Evolutionary conservation across 228 moss, liverwort and hornwort species (phyloP).

Genomic region (Sphagnum fallax): DNA sequence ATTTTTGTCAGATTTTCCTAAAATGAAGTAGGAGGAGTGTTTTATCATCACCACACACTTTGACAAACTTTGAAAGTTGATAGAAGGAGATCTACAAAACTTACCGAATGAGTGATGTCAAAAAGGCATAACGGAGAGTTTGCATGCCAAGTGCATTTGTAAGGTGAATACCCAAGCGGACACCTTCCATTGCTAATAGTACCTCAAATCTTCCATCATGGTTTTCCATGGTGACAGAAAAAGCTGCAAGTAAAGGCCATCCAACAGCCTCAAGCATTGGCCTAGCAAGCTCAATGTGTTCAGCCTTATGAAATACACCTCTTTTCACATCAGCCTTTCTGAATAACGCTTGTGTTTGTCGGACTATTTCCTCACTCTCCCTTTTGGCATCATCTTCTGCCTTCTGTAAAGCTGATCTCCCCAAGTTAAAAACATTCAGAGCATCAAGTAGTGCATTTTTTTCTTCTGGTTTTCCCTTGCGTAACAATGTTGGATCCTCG

Average conservation of each 20-base stretch:
- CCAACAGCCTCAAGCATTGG: slow-evolving; percentile 99
- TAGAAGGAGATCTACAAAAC: no score
- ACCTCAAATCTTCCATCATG: slow-evolving; percentile 88
- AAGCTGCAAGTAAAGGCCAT: slow-evolving; percentile 96
- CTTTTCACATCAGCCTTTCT: slow-evolving; percentile 83
- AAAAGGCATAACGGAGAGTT: slow-evolving; percentile 97
- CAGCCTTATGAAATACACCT: slow-evolving; percentile 84
- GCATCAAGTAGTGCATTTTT: slow-evolving; percentile 66
- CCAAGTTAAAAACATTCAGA: slow-evolving; percentile 76
- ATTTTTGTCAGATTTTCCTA: no score
- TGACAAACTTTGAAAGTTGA: no score
- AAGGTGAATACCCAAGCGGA: slow-evolving; percentile 85
- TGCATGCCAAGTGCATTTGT: slow-evolving; percentile 98
- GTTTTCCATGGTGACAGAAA: slow-evolving; percentile 98
- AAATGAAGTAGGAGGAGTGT: no score
- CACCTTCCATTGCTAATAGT: slow-evolving; percentile 92
- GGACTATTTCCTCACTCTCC: slow-evolving; percentile 94
- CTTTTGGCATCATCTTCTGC: slow-evolving; percentile 73
- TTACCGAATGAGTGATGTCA: slow-evolving; percentile 93
- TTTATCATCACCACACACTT: no score
- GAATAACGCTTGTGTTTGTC: slow-evolving; percentile 79
- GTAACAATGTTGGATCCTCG: slow-evolving; percentile 63
- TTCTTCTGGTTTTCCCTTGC: slow-evolving; percentile 60
- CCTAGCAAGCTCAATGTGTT: slow-evolving; percentile 86
- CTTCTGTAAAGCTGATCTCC: slow-evolving; percentile 54